phyloP scores from a whole-genome alignment of 2,329 filamentous ascomycete genomes.

The Ilyonectria sp. region DNA sequence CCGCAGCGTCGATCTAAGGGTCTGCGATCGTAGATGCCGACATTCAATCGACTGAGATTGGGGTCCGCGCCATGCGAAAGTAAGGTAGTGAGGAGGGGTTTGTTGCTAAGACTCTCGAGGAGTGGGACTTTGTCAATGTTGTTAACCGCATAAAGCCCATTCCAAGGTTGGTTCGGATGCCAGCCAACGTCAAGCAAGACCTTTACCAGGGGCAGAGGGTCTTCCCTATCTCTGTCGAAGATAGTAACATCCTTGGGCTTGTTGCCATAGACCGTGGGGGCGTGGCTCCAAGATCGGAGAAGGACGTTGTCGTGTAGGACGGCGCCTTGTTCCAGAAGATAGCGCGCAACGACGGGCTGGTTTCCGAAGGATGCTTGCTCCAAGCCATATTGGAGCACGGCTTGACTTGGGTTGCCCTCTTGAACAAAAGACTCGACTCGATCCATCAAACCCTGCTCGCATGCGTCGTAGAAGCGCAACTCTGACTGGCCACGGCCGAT shows the following conservation, averaged over 20 bases:
- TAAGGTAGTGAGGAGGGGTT: not conserved
- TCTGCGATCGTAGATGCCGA: not conserved
- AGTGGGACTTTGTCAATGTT: constrained; percentile 1
- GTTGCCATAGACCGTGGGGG: not conserved
- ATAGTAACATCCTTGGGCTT: not conserved
- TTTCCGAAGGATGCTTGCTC: constrained; percentile 20
- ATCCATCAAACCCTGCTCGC: constrained; percentile 5
- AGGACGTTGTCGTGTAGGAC: constrained; percentile 17
- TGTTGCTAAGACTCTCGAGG: constrained; percentile 2
- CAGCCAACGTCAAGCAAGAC: constrained; percentile 24
- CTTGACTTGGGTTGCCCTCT: constrained; percentile 3
- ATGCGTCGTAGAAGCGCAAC: constrained; percentile 14
- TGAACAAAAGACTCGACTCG: constrained; percentile 9
- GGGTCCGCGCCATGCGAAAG: constrained; percentile 6
- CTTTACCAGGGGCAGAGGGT: constrained; percentile 9
- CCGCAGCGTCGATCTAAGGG: not conserved
- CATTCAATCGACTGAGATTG: not conserved
- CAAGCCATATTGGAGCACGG: constrained; percentile 15
- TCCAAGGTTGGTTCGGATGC: constrained; percentile 25
- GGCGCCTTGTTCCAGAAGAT: constrained; percentile 2
- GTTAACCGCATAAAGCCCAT: not conserved
- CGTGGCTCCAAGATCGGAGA: not conserved
- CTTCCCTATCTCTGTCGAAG: not conserved
- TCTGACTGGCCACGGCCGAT: not conserved
- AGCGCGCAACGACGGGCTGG: constrained; percentile 9